Evolutionary conservation across 441 rosid species (phyloP).

Genomic region (Erodium trifolium): DNA sequence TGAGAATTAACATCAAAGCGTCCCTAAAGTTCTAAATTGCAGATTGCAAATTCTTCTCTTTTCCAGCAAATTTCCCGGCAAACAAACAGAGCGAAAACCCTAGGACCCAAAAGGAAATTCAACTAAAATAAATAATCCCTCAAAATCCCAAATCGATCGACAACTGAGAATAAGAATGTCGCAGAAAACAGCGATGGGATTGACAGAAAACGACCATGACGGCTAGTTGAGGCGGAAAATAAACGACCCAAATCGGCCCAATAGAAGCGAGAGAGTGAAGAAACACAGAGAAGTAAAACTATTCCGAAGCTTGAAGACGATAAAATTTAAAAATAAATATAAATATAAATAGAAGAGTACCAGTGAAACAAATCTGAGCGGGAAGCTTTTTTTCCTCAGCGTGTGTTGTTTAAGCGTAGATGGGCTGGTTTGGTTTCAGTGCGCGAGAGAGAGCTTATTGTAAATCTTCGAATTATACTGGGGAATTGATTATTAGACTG

Average conservation of each 20-base stretch:
- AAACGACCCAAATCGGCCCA: constrained; percentile 9
- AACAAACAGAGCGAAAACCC: constrained; percentile 2
- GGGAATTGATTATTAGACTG: neutral
- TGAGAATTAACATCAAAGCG: no score
- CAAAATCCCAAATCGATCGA: neutral
- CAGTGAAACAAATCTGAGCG: constrained; percentile 8
- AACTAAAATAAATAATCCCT: neutral
- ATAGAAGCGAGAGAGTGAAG: neutral
- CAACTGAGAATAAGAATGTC: neutral
- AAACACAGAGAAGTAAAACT: neutral
- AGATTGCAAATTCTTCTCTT: neutral
- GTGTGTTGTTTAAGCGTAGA: neutral
- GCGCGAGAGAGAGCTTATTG: neutral
- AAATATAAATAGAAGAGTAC: neutral
- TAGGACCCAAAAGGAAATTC: neutral
- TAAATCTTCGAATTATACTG: neutral
- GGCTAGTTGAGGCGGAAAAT: neutral
- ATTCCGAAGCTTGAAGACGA: neutral
- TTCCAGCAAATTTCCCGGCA: neutral
- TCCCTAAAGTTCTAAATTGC: neutral
- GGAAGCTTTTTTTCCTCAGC: neutral
- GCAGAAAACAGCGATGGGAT: constrained; percentile 1
- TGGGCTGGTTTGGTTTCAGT: neutral
- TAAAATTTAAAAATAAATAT: neutral
- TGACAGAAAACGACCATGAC: neutral